Evolutionary conservation across 2,329 filamentous ascomycete genomes (phyloP).

Genomic region (Aspergillus eucalypticola): DNA sequence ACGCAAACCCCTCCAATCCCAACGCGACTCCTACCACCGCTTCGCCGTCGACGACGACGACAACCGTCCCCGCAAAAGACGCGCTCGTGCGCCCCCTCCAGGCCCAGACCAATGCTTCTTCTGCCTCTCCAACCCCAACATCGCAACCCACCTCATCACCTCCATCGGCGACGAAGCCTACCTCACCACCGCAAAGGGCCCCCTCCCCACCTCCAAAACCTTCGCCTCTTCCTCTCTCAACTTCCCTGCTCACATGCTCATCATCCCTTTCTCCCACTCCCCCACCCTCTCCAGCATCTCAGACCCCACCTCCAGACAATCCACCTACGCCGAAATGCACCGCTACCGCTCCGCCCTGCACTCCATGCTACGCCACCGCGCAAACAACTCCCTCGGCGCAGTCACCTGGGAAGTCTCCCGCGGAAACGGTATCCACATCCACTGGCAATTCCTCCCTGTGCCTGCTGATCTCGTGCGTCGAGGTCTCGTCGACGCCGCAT

Average conservation of each 20-base stretch:
- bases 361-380: constrained; percentile 63
- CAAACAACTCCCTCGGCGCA: constrained; percentile 64
- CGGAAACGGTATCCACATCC: constrained; percentile 75
- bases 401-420: constrained; percentile 94
- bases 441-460: constrained; percentile 91
- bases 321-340: constrained; percentile 77
- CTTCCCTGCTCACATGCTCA: constrained; percentile 84
- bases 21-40: constrained; percentile 39
- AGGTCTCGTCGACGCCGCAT: constrained; percentile 81
- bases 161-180: constrained; percentile 87
- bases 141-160: constrained; percentile 84
- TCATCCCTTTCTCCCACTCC: constrained; percentile 82
- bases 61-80: constrained; percentile 42
- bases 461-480: constrained; percentile 66
- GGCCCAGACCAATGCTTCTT: constrained; percentile 88
- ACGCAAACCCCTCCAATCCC: constrained; percentile 49
- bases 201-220: constrained; percentile 70
- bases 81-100: constrained; percentile 51
- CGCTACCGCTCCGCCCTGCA: constrained; percentile 77
- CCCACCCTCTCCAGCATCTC: constrained; percentile 71
- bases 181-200: constrained; percentile 88
- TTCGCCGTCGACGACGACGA: constrained; percentile 42
- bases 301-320: constrained; percentile 55
- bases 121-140: constrained; percentile 82
- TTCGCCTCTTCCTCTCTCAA: constrained; percentile 63